Percentiles rank a stretch among this genome's conserved stretches.
These are phyloP conservation scores for Mycena rebaudengoi DNA, from an alignment of 768 basidiomycete genomes.

Conservation along the genomic window DNA sequence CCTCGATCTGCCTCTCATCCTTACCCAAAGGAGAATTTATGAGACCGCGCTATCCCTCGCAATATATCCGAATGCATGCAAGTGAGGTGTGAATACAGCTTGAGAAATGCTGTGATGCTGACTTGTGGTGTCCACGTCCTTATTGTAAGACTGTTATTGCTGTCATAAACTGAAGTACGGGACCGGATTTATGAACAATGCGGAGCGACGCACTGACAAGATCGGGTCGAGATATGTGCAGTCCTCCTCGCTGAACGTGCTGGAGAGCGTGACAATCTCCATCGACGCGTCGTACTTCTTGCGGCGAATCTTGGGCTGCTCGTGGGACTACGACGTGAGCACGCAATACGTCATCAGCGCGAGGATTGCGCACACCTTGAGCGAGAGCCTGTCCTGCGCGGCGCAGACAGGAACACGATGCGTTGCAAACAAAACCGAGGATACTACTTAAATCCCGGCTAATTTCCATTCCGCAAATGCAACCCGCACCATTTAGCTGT, in stretches of 20 bases:
- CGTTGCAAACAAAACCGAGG: no score
- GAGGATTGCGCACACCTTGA: slow-evolving; percentile 4
- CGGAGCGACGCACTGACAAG: slow-evolving; percentile 16
- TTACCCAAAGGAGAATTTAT: background rate
- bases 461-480: no score
- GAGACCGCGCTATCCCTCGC: background rate
- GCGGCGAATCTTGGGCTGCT: background rate
- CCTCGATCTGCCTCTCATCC: background rate
- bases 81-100: no score
- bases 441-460: no score
- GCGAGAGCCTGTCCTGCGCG: background rate
- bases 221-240: background rate
- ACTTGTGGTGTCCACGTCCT: no score
- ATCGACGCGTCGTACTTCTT: slow-evolving; percentile 5
- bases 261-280: slow-evolving; percentile 11
- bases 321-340: slow-evolving; percentile 40
- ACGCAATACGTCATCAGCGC: slow-evolving; percentile 3
- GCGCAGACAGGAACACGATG: no score
- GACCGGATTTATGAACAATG: no score
- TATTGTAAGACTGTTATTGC: no score
- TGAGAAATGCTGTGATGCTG: no score
- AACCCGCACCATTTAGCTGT: no score
- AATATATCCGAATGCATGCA: background rate
- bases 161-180: no score
- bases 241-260: slow-evolving; percentile 6